phyloP scores from a whole-genome alignment of 1,284 basidiomycete species.

The Sporisorium iseilematis-ciliati region DNA sequence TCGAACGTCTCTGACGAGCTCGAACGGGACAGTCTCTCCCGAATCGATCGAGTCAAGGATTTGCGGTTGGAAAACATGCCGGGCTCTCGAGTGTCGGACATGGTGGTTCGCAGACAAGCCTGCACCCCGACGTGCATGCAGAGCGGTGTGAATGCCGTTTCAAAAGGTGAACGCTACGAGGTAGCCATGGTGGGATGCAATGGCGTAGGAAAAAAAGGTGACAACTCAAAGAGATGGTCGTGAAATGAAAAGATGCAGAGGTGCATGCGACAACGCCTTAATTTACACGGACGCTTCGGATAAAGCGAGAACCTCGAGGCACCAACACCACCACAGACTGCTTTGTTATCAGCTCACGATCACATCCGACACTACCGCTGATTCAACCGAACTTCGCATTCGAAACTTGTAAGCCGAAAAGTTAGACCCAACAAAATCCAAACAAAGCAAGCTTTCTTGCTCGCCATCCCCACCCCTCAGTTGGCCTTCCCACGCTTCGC shows the following conservation, averaged over 20 bases:
- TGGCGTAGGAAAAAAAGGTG: not conserved
- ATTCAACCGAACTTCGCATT: not conserved
- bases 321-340: not conserved
- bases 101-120: not conserved
- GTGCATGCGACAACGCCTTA: not conserved
- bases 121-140: not conserved
- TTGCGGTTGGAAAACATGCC: constrained; percentile 7
- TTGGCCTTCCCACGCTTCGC: constrained; percentile 31
- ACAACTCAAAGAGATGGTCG: not conserved
- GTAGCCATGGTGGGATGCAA: not conserved
- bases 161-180: not conserved
- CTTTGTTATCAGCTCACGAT: not conserved
- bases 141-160: too few species aligned
- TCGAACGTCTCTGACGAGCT: not conserved
- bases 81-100: not conserved
- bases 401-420: not conserved
- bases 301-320: not conserved
- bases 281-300: not conserved
- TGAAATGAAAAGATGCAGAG: not conserved
- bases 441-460: not conserved
- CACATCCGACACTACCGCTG: not conserved
- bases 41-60: constrained; percentile 4
- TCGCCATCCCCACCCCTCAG: not conserved
- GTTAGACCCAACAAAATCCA: not conserved
- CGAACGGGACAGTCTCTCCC: constrained; percentile 2